Conservation (phyloP, 768 basidiomycete genomes). For the Russula dissimulans region DNA sequence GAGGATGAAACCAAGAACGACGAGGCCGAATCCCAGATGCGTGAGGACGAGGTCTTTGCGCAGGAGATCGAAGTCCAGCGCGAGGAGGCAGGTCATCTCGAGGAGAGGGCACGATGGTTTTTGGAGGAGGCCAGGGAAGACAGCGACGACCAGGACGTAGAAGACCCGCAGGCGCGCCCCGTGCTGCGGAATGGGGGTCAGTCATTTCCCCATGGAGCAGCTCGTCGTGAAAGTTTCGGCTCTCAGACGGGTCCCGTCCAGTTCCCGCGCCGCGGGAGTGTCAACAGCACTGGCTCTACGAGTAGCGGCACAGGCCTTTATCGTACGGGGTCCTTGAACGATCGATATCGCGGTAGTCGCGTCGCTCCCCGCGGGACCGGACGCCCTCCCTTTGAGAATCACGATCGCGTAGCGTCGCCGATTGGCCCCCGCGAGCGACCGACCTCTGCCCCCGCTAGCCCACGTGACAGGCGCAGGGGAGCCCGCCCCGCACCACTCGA, state of each 20-base stretch:
- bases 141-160: background rate
- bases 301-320: constrained; percentile 17
- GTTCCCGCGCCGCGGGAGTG: constrained; percentile 26
- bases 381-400: background rate
- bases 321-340: constrained; percentile 1
- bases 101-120: constrained; percentile 19
- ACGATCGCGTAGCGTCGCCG: background rate
- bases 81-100: constrained; percentile 21
- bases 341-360: background rate
- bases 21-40: constrained; percentile 25
- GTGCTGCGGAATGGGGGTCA: background rate
- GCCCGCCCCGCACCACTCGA: constrained; percentile 11
- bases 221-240: constrained; percentile 3
- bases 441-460: constrained; percentile 11
- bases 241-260: constrained; percentile 26
- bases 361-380: background rate
- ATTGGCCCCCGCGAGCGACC: constrained; percentile 4
- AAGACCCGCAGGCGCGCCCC: background rate
- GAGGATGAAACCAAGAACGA: constrained; percentile 26
- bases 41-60: too few relatives aligned
- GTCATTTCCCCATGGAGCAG: background rate
- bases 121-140: constrained; percentile 13
- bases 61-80: constrained; percentile 4
- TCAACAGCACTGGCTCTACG: constrained; percentile 7
- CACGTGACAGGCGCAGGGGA: constrained; percentile 11